Evolutionary conservation across 352 stramenopile genomes (phyloP).

Genomic region (Phytophthora vignae): DNA sequence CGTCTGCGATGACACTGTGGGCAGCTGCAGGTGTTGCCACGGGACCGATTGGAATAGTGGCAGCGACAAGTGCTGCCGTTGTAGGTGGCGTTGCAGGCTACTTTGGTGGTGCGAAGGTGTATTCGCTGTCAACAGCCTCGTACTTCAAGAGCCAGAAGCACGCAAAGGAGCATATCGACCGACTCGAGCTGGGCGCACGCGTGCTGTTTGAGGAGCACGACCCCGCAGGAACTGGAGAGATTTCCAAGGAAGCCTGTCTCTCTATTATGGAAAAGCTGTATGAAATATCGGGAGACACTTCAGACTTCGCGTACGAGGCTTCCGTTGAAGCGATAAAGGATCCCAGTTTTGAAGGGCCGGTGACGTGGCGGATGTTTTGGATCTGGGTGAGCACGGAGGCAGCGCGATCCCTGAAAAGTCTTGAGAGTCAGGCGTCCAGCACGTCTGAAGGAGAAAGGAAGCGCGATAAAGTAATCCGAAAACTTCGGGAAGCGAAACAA

Average conservation of each 20-base stretch:
- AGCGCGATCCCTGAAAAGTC: slow-evolving; percentile 62
- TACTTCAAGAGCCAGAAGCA: slow-evolving; percentile 82
- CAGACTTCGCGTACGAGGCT: slow-evolving; percentile 66
- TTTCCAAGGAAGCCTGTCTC: slow-evolving; percentile 77
- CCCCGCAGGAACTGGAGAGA: slow-evolving; percentile 54
- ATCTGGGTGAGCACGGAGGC: slow-evolving; percentile 86
- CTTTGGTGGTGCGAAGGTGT: slow-evolving; percentile 79
- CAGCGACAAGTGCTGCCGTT: slow-evolving; percentile 75
- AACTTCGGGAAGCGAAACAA: slow-evolving; percentile 33
- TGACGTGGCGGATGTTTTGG: slow-evolving; percentile 88
- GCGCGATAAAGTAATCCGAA: slow-evolving; percentile 30
- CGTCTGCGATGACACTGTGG: slow-evolving; percentile 79
- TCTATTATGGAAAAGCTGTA: slow-evolving; percentile 81
- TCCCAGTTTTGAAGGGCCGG: slow-evolving; percentile 61
- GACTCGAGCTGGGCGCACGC: slow-evolving; percentile 75
- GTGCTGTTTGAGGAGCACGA: slow-evolving; percentile 91
- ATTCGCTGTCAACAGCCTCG: slow-evolving; percentile 67
- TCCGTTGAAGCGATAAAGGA: slow-evolving; percentile 68
- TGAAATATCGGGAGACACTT: slow-evolving; percentile 69
- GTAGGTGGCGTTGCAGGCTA: slow-evolving; percentile 83
- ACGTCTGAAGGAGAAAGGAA: slow-evolving; percentile 31
- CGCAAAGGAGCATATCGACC: slow-evolving; percentile 84
- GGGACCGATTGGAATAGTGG: slow-evolving; percentile 77
- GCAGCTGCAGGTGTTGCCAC: slow-evolving; percentile 74
- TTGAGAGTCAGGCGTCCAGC: slow-evolving; percentile 44